Percentiles rank a stretch among this genome's conserved stretches.
phyloP scores from a whole-genome alignment of 805 yeast species.

The Starmerella potacharoeniae region DNA sequence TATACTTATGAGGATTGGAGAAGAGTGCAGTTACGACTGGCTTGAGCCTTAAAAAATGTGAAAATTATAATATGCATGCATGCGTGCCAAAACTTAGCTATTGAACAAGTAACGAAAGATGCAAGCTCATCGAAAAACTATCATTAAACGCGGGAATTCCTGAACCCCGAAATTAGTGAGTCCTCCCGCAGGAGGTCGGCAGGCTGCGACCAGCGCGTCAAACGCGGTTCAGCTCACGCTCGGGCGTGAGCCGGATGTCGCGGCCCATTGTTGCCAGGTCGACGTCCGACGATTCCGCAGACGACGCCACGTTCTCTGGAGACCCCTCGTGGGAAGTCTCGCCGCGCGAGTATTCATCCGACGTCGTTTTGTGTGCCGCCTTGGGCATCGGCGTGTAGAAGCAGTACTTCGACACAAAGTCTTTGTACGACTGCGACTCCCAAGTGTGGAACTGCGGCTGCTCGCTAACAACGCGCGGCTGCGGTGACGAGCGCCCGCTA shows the following conservation, averaged over 20 bases:
- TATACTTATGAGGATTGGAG: no score
- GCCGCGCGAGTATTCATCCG: background rate
- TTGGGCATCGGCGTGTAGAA: constrained; percentile 26
- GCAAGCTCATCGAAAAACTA: background rate
- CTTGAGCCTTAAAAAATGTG: no score
- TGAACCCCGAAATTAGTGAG: background rate
- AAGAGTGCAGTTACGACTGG: no score
- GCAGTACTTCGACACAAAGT: constrained; percentile 32
- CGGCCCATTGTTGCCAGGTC: background rate
- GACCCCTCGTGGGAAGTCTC: background rate
- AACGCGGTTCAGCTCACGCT: background rate
- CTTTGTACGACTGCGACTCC: constrained; percentile 31
- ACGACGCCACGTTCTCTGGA: background rate
- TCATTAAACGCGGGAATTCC: background rate
- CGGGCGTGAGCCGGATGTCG: background rate
- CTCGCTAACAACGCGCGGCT: background rate
- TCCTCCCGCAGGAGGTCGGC: no score
- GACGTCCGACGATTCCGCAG: background rate
- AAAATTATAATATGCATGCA: background rate
- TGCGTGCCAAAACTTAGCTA: background rate
- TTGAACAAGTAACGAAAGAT: background rate
- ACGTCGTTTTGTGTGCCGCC: background rate
- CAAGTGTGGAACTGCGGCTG: constrained; percentile 11
- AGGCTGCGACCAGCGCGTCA: background rate
- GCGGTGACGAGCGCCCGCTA: background rate